These are phyloP conservation scores for Trichosporon ovoides DNA, from an alignment of 1,284 basidiomycete species.

Conservation along the genomic window DNA sequence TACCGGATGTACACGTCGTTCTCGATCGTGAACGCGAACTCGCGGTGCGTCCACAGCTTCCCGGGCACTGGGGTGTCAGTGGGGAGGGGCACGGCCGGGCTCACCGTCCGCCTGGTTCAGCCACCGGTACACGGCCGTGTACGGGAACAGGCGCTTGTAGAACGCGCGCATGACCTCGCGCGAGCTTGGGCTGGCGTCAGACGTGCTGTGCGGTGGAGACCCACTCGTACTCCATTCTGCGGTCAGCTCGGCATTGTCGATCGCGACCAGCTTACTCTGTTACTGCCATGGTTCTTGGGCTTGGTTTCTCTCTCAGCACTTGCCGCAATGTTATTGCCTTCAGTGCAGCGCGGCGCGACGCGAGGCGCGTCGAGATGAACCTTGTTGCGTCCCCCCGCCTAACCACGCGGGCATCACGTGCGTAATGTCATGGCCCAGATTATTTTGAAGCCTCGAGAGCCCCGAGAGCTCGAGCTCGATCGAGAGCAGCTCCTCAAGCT, in stretches of 20 bases:
- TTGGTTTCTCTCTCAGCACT: neutral
- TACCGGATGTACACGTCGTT: slow-evolving; percentile 93
- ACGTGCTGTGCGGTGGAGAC: neutral
- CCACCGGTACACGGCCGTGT: slow-evolving; percentile 90
- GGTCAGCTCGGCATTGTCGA: neutral
- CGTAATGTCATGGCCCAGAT: neutral
- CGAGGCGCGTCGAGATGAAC: slow-evolving; percentile 4
- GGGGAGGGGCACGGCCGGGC: slow-evolving; percentile 7
- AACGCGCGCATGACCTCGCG: slow-evolving; percentile 76
- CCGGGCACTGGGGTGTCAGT: slow-evolving; percentile 46
- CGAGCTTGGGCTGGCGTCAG: slow-evolving; percentile 48
- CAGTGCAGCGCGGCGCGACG: neutral
- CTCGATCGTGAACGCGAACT: slow-evolving; percentile 92
- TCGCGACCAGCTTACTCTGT: neutral
- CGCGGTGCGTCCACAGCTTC: slow-evolving; percentile 80
- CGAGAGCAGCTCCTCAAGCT: too few species aligned
- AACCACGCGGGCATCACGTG: neutral
- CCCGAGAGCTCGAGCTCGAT: neutral
- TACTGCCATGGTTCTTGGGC: slow-evolving; percentile 8
- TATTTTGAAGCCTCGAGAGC: slow-evolving; percentile 8
- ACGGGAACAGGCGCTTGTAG: slow-evolving; percentile 89
- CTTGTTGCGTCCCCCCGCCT: slow-evolving; percentile 1
- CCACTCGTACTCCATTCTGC: slow-evolving; percentile 19
- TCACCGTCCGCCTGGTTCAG: slow-evolving; percentile 77
- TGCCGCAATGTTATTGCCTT: slow-evolving; percentile 1